Base-by-base conservation (phyloP, 352 stramenopile genomes). In the Phytophthora brassicae region DNA sequence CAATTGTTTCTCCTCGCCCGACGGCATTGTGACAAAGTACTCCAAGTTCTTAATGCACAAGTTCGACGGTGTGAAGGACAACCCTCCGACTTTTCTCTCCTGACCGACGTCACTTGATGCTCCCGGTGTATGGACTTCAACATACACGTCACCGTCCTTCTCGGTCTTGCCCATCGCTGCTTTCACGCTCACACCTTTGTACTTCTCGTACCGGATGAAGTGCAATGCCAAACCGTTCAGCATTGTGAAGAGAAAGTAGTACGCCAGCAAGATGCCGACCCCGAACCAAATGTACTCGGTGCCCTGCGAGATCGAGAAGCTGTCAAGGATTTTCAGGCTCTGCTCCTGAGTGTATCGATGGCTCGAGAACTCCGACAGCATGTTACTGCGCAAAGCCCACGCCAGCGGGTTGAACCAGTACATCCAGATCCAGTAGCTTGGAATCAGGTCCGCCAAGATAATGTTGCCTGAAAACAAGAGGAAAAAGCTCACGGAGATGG, bases 391-490 rank as follows among this genome's bases (percentile, higher is more conserved):
- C 11, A 89, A 56, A 1, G 77, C 72, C 80, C 80, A 90, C 4
- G 80, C 53, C 6, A 88, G 9, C 19, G 80, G 80, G 45, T 75
- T 83, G 69, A 85, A 83, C 80, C 77, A 90, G 64, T 89, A 87
- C 77, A 90, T 84, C 81, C 81, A 91, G 28, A 84, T 84, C 79
- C 79, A 89, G 46, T 89, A 91, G 31, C 82, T 39, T 39, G 79
- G 79, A 46, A 91, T 89, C 14, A 88, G 51, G 35, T 88, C 64
- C 0, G 75, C 69, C 48, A 86, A 54, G 49, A 91, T 89, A 24
- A 89, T 89, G 66, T 89, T 89, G 6, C 81, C 81, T 5, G 79
- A 88, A 61, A 90, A 89, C 35, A 90, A 42, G 14, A 90, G 45
- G 60, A 86, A 89, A 52, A 89, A 85, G 56, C 68, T 76, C 12